Evolutionary conservation across 2,329 filamentous ascomycete species (phyloP), one percentile per base, ranked within the genome.

Genomic region (Fusarium nematophilum): DNA sequence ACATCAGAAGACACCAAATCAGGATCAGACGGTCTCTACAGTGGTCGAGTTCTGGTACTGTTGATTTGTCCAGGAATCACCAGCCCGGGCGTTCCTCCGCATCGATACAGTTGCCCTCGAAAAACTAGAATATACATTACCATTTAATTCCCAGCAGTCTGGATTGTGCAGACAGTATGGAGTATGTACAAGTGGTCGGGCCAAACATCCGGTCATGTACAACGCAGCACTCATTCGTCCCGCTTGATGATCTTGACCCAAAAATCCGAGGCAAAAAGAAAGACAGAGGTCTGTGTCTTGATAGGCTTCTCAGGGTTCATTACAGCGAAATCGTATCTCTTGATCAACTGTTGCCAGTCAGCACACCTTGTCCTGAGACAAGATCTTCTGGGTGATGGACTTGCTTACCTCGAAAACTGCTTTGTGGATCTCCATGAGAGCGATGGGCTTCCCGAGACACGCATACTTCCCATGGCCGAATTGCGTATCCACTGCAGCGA

Each of bases 371-470:
- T 6, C 13, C 5, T 33, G 13, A 8, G 8, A 14, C n/a, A 9
- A 1, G 6, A 40, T 3, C 31, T 38, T 6, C 1, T 10, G 11
- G 3, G 0, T 3, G 1, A 7, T 3, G 9, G 1, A 3, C 2
- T 9, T 1, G 53, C 73, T 48, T 70, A 82, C 80, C 77, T 82
- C 79, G 13, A 80, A 76, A 39, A 81, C 66, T 4, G 76, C 71
- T 57, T 84, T 84, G 57, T 80, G 75, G 39, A 83, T 60, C 66
- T 82, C 80, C 72, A 82, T 79, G 46, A 78, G 64, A 1, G 80
- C 80, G 50, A 83, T 79, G 1, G 75, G 69, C 64, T 77, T 80
- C 0, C 82, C 82, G 1, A 83, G 60, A 47, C 81, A 83, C 29
- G 71, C 67, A 31, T 74, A 80, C 26, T 74, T 75, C 1, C 81